Percentiles rank a stretch among this genome's conserved stretches.
Conservation (phyloP, 331 rosid genomes). For the Arachis monticola region DNA sequence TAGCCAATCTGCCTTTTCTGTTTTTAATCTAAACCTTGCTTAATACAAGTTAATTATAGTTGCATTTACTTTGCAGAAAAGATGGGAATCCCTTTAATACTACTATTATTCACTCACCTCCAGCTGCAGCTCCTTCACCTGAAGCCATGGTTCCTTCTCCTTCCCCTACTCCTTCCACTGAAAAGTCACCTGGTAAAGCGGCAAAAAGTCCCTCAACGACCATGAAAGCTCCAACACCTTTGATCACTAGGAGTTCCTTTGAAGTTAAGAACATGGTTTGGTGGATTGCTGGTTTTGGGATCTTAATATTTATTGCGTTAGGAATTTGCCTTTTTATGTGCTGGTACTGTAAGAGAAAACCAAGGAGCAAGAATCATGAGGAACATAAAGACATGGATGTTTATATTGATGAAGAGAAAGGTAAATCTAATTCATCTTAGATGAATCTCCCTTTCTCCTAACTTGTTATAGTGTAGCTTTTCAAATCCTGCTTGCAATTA, state of each 20-base stretch:
- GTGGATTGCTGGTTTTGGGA: slow-evolving; percentile 62
- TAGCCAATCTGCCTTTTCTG: not conserved
- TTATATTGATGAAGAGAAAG: slow-evolving; percentile 51
- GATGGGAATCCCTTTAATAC: slow-evolving; percentile 80
- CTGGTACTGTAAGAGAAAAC: slow-evolving; percentile 52
- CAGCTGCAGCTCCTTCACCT: slow-evolving; percentile 53
- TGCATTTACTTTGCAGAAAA: slow-evolving; percentile 59
- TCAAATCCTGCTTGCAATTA: slow-evolving; percentile 10
- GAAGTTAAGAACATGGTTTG: slow-evolving; percentile 48
- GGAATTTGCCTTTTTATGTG: slow-evolving; percentile 46
- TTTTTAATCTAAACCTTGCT: not conserved
- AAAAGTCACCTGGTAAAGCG: slow-evolving; percentile 36
- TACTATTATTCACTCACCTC: slow-evolving; percentile 58
- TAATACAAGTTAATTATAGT: slow-evolving; percentile 23
- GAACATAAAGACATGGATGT: slow-evolving; percentile 26
- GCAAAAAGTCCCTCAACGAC: slow-evolving; percentile 47
- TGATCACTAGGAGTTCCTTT: slow-evolving; percentile 45
- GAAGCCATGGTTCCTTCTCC: slow-evolving; percentile 48
- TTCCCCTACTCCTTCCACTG: slow-evolving; percentile 41
- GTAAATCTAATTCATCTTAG: slow-evolving; percentile 36
- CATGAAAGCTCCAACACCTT: slow-evolving; percentile 19
- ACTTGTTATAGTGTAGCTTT: not conserved
- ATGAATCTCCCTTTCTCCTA: not conserved
- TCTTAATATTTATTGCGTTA: slow-evolving; percentile 42
- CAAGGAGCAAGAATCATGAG: slow-evolving; percentile 39